Evolutionary conservation across 768 basidiomycete genomes (phyloP).

Genomic region (Cystobasidium tubakii): DNA sequence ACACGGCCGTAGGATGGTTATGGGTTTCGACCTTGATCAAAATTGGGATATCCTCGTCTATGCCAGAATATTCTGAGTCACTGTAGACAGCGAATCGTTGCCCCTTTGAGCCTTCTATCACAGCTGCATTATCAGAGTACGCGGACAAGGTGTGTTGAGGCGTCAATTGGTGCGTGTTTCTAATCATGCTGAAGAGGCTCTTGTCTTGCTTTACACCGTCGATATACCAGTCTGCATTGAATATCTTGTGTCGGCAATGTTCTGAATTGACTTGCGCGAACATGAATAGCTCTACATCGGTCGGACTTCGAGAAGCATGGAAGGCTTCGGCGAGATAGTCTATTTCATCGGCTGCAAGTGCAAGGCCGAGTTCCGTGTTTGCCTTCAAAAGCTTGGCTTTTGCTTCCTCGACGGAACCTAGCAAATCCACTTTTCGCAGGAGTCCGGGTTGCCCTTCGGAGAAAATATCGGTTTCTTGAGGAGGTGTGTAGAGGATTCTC

Average conservation of each 20-base stretch:
- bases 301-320: slow-evolving; percentile 63
- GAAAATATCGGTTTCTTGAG: slow-evolving; percentile 56
- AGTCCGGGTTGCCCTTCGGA: slow-evolving; percentile 60
- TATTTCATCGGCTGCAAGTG: slow-evolving; percentile 81
- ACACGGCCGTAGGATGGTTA: slow-evolving; percentile 97
- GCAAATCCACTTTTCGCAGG: slow-evolving; percentile 67
- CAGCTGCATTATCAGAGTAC: slow-evolving; percentile 97
- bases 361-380: slow-evolving; percentile 80
- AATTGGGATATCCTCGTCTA: slow-evolving; percentile 71
- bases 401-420: slow-evolving; percentile 52
- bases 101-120: slow-evolving; percentile 69
- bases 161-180: slow-evolving; percentile 79
- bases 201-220: slow-evolving; percentile 61
- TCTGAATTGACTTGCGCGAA: slow-evolving; percentile 99
- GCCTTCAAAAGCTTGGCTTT: slow-evolving; percentile 64
- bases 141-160: slow-evolving; percentile 81
- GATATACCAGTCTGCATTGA: slow-evolving; percentile 94
- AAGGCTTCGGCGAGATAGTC: slow-evolving; percentile 86
- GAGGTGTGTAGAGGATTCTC: slow-evolving; percentile 58
- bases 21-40: slow-evolving; percentile 98
- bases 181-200: slow-evolving; percentile 93
- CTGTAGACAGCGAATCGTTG: slow-evolving; percentile 62
- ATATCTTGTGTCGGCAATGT: slow-evolving; percentile 98
- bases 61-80: slow-evolving; percentile 56
- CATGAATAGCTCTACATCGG: slow-evolving; percentile 98